Percentiles rank a stretch among this genome's conserved stretches.
phyloP scores from a whole-genome alignment of 2,329 filamentous ascomycete species.

The Colletotrichum melonis region DNA sequence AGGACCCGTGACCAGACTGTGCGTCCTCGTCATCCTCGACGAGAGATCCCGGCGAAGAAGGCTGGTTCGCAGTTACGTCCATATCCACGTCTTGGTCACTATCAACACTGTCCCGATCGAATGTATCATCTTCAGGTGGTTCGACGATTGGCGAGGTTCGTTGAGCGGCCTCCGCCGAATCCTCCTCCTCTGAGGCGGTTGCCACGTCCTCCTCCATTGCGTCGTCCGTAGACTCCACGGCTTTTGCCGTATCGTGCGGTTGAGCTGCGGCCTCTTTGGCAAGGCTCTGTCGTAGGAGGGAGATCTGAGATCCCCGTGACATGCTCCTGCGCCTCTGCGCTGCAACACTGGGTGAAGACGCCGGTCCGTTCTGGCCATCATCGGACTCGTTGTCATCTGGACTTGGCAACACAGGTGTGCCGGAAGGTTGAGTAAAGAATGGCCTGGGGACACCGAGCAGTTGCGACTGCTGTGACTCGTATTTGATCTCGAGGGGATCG shows the following conservation, averaged over 20 bases:
- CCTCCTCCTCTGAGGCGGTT: not conserved
- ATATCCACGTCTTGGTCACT: not conserved
- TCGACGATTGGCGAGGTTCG: not conserved
- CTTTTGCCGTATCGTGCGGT: slow-evolving; percentile 1
- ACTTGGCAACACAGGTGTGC: not conserved
- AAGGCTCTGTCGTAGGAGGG: slow-evolving; percentile 12
- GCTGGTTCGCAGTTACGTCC: not conserved
- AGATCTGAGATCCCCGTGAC: slow-evolving; percentile 34
- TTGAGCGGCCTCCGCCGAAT: not conserved
- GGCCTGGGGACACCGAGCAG: slow-evolving; percentile 20
- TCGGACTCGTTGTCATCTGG: not conserved
- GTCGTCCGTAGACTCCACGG: slow-evolving; percentile 13
- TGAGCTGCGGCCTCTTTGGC: slow-evolving; percentile 8
- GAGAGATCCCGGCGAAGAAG: slow-evolving; percentile 1
- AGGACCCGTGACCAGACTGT: not conserved
- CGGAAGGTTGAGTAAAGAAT: slow-evolving; percentile 10
- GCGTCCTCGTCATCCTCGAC: not conserved
- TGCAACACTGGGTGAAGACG: slow-evolving; percentile 15
- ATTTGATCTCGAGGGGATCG: slow-evolving; percentile 9
- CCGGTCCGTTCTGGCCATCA: not conserved
- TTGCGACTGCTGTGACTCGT: slow-evolving; percentile 17
- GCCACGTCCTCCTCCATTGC: not conserved
- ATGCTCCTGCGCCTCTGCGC: slow-evolving; percentile 32
- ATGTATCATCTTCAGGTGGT: not conserved
- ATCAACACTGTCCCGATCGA: not conserved